These are phyloP conservation scores for Arthroderma uncinatum DNA, from an alignment of 2,329 filamentous ascomycete species.

Conservation along the genomic window DNA sequence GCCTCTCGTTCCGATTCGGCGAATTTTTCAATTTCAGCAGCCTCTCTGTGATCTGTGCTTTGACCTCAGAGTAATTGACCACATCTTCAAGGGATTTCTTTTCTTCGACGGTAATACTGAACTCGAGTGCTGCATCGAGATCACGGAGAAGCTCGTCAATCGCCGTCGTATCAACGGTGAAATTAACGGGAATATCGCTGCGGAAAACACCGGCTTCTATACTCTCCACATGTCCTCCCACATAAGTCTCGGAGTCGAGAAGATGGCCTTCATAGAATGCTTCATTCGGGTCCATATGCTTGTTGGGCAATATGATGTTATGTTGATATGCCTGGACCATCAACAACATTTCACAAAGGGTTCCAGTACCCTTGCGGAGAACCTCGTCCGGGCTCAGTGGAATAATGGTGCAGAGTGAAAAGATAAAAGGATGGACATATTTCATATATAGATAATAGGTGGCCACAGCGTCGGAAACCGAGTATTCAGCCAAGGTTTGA, in stretches of 20 bases:
- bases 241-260: slow-evolving; percentile 93
- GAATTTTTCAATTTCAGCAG: slow-evolving; percentile 65
- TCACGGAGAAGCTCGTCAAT: slow-evolving; percentile 81
- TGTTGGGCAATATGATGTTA: slow-evolving; percentile 88
- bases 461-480: slow-evolving; percentile 94
- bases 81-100: slow-evolving; percentile 72
- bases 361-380: slow-evolving; percentile 89
- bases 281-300: slow-evolving; percentile 82
- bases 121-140: slow-evolving; percentile 77
- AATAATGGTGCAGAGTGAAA: slow-evolving; percentile 93
- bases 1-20: slow-evolving; percentile 72
- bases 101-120: slow-evolving; percentile 75
- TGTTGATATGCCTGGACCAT: slow-evolving; percentile 97
- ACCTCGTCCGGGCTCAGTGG: slow-evolving; percentile 88
- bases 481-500: slow-evolving; percentile 92
- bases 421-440: slow-evolving; percentile 99
- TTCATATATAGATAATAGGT: slow-evolving; percentile 99
- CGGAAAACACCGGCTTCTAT: slow-evolving; percentile 97
- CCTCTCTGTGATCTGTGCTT: slow-evolving; percentile 62
- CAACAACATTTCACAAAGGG: slow-evolving; percentile 96
- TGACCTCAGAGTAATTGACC: slow-evolving; percentile 73
- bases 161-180: slow-evolving; percentile 75
- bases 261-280: slow-evolving; percentile 95
- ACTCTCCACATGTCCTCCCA: slow-evolving; percentile 97
- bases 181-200: slow-evolving; percentile 89